These are phyloP conservation scores for Cicer pinnatifidum DNA, from an alignment of 306 rosid species.

Conservation along the genomic window DNA sequence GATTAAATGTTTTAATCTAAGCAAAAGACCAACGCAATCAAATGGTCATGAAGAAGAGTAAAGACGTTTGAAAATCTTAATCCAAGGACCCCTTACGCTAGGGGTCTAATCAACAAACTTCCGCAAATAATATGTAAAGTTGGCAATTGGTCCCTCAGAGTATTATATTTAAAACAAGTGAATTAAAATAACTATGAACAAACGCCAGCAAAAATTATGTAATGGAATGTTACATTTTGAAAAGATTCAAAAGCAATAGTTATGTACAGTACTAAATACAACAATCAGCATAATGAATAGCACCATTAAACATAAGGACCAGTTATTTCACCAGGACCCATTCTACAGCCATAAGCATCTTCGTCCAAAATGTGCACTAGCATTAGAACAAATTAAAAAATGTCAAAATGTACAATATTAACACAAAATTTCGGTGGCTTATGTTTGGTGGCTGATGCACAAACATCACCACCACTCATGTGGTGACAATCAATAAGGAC, in stretches of 20 bases:
- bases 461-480: constrained; percentile 45
- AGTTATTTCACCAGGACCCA: constrained; percentile 15
- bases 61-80: neutral
- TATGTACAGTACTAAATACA: constrained; percentile 46
- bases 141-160: neutral
- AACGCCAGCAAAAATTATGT: neutral
- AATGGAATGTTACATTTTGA: constrained; percentile 3
- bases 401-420: constrained; percentile 43
- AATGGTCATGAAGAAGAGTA: neutral
- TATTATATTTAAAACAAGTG: neutral
- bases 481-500: constrained; percentile 28
- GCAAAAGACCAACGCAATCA: no score
- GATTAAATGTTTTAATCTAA: no score
- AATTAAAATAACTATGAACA: constrained; percentile 30
- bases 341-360: constrained; percentile 11
- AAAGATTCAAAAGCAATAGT: constrained; percentile 3
- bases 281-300: constrained; percentile 40
- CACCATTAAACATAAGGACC: neutral
- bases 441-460: constrained; percentile 42
- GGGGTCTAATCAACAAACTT: neutral
- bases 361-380: constrained; percentile 23
- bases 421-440: constrained; percentile 45
- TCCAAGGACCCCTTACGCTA: neutral
- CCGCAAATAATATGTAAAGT: neutral
- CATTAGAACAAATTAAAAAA: neutral